phyloP scores from a whole-genome alignment of 495 filamentous ascomycete species.

The Talaromyces liani region DNA sequence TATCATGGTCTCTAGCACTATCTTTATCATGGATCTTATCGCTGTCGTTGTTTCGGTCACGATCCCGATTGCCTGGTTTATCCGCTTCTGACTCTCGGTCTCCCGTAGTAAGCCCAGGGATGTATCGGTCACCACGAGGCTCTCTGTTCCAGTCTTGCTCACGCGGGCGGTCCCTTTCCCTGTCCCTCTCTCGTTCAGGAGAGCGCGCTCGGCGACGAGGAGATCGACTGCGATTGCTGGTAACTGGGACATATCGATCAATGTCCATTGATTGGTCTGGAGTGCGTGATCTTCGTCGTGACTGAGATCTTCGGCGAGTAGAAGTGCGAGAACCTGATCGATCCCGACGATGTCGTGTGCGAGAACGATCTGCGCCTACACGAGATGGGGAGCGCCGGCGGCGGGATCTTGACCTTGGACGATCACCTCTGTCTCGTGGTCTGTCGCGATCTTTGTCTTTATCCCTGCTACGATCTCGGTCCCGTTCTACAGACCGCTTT shows the following conservation, averaged over 20 bases:
- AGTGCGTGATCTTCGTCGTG: slow-evolving; percentile 23
- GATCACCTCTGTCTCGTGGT: slow-evolving; percentile 14
- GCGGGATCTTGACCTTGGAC: slow-evolving; percentile 6
- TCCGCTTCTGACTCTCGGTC: slow-evolving; percentile 16
- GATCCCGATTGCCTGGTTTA: slow-evolving; percentile 16
- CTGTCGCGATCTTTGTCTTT: slow-evolving; percentile 10
- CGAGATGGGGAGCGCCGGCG: slow-evolving; percentile 1
- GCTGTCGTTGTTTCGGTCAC: slow-evolving; percentile 10
- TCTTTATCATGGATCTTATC: slow-evolving; percentile 11
- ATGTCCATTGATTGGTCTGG: slow-evolving; percentile 32
- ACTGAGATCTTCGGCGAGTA: slow-evolving; percentile 9
- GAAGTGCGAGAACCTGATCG: slow-evolving; percentile 17
- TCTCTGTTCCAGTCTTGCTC: slow-evolving; percentile 11
- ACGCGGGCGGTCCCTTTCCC: slow-evolving; percentile 10
- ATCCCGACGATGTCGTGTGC: slow-evolving; percentile 9
- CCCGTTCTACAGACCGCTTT: slow-evolving; percentile 5
- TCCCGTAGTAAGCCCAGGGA: slow-evolving; percentile 13
- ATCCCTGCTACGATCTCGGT: slow-evolving; percentile 10
- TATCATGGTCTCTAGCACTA: slow-evolving; percentile 12
- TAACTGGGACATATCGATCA: slow-evolving; percentile 43
- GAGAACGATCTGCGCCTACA: not conserved
- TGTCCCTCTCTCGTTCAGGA: slow-evolving; percentile 12
- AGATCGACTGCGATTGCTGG: slow-evolving; percentile 36
- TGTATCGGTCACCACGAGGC: slow-evolving; percentile 1
- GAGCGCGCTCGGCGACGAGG: slow-evolving; percentile 37